Evolutionary conservation across 2,329 filamentous ascomycete genomes (phyloP), one percentile per base, ranked within the genome.

Genomic region (Hypoxylon sp.): DNA sequence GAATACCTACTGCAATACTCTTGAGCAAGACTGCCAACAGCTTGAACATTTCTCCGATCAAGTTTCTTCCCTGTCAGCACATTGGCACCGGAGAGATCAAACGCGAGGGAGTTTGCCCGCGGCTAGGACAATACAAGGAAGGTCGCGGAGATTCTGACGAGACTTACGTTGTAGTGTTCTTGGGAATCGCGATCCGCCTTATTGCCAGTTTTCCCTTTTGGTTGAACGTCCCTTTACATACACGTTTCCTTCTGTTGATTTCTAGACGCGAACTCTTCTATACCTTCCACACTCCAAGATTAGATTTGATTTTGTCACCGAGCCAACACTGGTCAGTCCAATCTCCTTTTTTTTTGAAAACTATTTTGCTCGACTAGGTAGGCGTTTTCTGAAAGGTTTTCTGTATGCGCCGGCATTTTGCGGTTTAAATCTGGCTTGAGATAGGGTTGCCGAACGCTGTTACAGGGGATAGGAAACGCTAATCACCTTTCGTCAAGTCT

Each of bases 261-360:
- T 46, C 58, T 76, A 76, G 75, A 76, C 71, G 61, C 65, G 46
- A 61, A 69, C 73, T 69, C 68, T 69, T 71, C 73, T 74, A 77
- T 77, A 77, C 74, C 75, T 69, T 71, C 73, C 74, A 77, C 76
- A 77, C 74, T 74, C 74, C 67, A 69, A 72, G 67, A 70, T 75
- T 77, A 77, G 75, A 77, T 67, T 56, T 73, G 71, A 72, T 75
- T 72, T 72, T 64, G 73, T 61, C 51, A 54, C 30, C 40, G 51
- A 56, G 24, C 67, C 61, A 33, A 49, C 64, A 67, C 61, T 68
- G 73, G 75, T 77, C 49, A 76, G 75, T 75, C 64, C 54, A 51
- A 33, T 51, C 38, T 63, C n/a, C 20, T 69, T 71, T 30, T 36
- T 61, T 30, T 36, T 61, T 50, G 16, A 45, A 30, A 46, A 22